Base-by-base conservation (phyloP, 257 asterid species). In the Galeopsis tetrahit region DNA sequence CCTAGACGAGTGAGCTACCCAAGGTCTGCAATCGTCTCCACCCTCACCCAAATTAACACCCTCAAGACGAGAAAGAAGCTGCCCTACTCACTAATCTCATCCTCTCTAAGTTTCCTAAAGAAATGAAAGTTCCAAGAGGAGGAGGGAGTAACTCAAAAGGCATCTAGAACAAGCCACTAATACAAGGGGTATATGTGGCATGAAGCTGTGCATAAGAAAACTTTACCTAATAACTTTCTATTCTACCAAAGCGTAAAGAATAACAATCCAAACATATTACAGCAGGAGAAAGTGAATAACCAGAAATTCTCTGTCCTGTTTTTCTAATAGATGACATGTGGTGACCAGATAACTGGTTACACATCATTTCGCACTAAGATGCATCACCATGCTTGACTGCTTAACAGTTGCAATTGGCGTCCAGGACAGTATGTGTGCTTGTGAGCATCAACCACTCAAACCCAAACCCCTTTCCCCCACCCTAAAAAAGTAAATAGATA, bases 211-310 rank as follows among this genome's bases (percentile, higher is more conserved):
- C n/a, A 68, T 40, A 38, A 75, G 7, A 17, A 46, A 66, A 70
- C 55, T 62, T 17, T 68, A 67, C 61, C 11, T 39, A 67, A 57
- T 56, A 42, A 17, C 80, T 7, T 52, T 71, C 66, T 17, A 43
- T 0, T 31, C 5, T 21, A 66, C 33, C 53, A 17, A 44, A 34
- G 70, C 68, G 46, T 49, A 15, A 55, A 61, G 69, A 61, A 74
- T 62, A 60, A 60, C 14, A 55, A 70, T 42, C 53, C 49, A 68
- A 44, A 51, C 6, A 51, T 11, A 49, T n/a, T 34, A 7, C 43
- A 46, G 66, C 38, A 48, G 35, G 60, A 49, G 53, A 57, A 71
- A 53, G 36, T 17, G 15, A 28, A 53, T 66, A 56, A 52, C 49
- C 36, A 58, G 53, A 55, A 71, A 39, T 10, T 46, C 32, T 56